These are phyloP conservation scores for Dendrobium chrysotoxum DNA, from an alignment of 106 monocot species.

Conservation along the genomic window DNA sequence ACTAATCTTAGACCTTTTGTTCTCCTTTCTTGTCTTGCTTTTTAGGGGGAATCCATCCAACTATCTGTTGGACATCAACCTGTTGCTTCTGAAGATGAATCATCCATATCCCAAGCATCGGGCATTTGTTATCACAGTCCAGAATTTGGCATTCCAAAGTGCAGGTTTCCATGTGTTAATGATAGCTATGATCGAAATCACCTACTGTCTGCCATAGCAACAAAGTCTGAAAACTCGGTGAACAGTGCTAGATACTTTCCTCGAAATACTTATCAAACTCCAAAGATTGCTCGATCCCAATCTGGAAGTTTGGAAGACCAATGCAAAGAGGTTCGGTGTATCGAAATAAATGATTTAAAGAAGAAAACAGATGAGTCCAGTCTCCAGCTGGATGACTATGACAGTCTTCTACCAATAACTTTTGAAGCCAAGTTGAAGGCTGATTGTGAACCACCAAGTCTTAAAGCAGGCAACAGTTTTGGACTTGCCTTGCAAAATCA, in stretches of 20 bases:
- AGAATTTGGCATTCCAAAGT: slow-evolving; percentile 19
- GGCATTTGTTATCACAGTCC: slow-evolving; percentile 30
- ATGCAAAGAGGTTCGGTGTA: slow-evolving; percentile 80
- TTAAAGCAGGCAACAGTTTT: not conserved
- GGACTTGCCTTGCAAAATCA: slow-evolving; percentile 3
- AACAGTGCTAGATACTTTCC: not conserved
- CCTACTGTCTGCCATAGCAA: slow-evolving; percentile 1
- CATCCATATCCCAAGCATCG: slow-evolving; percentile 47
- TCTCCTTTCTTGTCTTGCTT: not conserved
- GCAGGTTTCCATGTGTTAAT: slow-evolving; percentile 10
- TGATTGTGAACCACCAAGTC: slow-evolving; percentile 7
- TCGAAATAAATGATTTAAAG: slow-evolving; percentile 48
- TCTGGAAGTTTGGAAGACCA: slow-evolving; percentile 40
- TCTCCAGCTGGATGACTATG: slow-evolving; percentile 18
- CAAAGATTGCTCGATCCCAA: slow-evolving; percentile 5
- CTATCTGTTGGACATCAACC: slow-evolving; percentile 15
- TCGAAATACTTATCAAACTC: slow-evolving; percentile 25
- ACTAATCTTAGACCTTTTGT: not conserved
- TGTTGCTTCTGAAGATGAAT: slow-evolving; percentile 34
- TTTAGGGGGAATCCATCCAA: slow-evolving; percentile 29
- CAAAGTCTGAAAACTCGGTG: not conserved
- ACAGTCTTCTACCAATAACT: slow-evolving; percentile 18
- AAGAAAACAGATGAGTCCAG: slow-evolving; percentile 28
- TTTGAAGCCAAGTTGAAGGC: slow-evolving; percentile 7
- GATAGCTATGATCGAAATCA: slow-evolving; percentile 8